Conservation (phyloP, 2,329 filamentous ascomycete species). For the Colletotrichum sp. region DNA sequence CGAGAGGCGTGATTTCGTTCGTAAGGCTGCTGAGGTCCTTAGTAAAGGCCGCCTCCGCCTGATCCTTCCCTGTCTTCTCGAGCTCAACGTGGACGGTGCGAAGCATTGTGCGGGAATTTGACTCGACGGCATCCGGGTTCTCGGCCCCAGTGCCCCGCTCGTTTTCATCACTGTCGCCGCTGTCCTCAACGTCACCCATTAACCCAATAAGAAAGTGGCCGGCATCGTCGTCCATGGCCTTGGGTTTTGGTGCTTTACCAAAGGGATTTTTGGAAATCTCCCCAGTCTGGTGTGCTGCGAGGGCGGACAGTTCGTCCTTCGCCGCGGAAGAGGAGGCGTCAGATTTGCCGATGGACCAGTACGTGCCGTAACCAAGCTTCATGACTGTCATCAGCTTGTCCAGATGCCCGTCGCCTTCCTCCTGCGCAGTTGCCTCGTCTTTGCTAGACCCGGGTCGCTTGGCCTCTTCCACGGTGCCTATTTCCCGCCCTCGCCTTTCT, state of each 20-base stretch:
- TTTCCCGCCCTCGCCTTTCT: slow-evolving; percentile 17
- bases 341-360: slow-evolving; percentile 53
- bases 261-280: neutral
- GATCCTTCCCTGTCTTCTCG: slow-evolving; percentile 43
- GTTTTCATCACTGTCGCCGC: slow-evolving; percentile 29
- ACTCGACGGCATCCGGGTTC: slow-evolving; percentile 32
- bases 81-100: slow-evolving; percentile 73
- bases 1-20: slow-evolving; percentile 19
- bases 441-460: neutral
- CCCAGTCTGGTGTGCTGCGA: neutral
- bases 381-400: slow-evolving; percentile 68
- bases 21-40: slow-evolving; percentile 42
- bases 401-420: slow-evolving; percentile 44
- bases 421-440: neutral
- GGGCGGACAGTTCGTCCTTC: neutral
- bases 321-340: slow-evolving; percentile 2
- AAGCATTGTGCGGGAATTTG: slow-evolving; percentile 63
- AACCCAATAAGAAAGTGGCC: slow-evolving; percentile 72
- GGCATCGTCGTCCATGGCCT: slow-evolving; percentile 21
- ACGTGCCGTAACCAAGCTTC: slow-evolving; percentile 71
- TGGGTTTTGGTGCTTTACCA: neutral
- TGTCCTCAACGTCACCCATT: slow-evolving; percentile 65
- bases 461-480: slow-evolving; percentile 19
- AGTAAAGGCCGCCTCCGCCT: slow-evolving; percentile 49
- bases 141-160: slow-evolving; percentile 36